These are phyloP conservation scores for Phaeosphaeria sp. DNA, from an alignment of 2,329 filamentous ascomycete species.

Conservation along the genomic window DNA sequence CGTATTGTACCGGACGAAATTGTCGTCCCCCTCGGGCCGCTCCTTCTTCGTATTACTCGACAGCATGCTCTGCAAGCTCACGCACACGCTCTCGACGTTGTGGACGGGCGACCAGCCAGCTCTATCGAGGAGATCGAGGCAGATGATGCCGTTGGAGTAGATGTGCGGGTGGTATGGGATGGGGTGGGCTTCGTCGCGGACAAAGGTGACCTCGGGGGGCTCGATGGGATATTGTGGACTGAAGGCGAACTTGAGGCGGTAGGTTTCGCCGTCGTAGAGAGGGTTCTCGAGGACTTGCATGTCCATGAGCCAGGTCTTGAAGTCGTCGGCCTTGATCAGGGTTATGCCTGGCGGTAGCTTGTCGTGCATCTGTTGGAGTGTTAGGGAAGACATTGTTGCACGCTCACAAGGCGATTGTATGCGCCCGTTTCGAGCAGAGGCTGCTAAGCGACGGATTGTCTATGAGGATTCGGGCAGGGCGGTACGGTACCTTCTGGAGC, in stretches of 20 bases:
- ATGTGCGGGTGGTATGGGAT: constrained; percentile 98
- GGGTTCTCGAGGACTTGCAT: constrained; percentile 94
- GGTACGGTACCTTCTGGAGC: constrained; percentile 26
- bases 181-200: constrained; percentile 63
- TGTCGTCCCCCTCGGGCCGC: constrained; percentile 85
- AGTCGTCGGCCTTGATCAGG: constrained; percentile 80
- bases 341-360: constrained; percentile 73
- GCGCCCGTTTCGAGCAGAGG: background rate
- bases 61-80: constrained; percentile 98
- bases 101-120: constrained; percentile 97
- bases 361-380: constrained; percentile 58
- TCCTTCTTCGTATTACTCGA: constrained; percentile 94
- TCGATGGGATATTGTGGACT: constrained; percentile 85
- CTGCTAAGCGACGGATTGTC: background rate
- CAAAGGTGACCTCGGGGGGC: constrained; percentile 94
- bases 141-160: constrained; percentile 98
- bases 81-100: constrained; percentile 94
- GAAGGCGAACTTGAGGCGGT: constrained; percentile 88
- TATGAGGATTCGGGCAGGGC: background rate
- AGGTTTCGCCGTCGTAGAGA: constrained; percentile 80
- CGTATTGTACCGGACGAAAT: constrained; percentile 83
- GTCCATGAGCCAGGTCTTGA: constrained; percentile 91
- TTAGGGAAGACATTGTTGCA: constrained; percentile 1
- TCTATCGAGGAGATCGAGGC: constrained; percentile 85
- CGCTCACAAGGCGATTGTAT: background rate